Evolutionary conservation across 1,284 basidiomycete genomes (phyloP).

Genomic region (Trametes sp.): DNA sequence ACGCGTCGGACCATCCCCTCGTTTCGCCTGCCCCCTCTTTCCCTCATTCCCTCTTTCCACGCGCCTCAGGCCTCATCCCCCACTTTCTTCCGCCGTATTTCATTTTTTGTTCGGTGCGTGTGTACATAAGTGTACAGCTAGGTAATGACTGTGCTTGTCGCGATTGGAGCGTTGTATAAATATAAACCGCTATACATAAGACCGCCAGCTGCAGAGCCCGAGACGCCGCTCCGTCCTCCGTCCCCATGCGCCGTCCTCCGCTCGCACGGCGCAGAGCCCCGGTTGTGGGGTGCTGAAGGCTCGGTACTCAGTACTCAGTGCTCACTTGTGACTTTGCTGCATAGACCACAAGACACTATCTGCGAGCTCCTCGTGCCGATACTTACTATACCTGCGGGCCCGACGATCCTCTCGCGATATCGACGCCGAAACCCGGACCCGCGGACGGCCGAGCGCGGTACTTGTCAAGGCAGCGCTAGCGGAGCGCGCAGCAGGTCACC

Average conservation of each 20-base stretch:
- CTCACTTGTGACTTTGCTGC: no score
- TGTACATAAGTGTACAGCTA: constrained; percentile 30
- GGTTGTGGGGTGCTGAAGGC: no score
- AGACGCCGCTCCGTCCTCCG: not conserved
- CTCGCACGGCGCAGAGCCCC: no score
- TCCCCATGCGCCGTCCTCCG: not conserved
- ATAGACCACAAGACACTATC: no score
- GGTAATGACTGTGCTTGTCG: constrained; percentile 25
- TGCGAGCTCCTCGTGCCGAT: no score
- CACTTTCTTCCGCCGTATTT: not conserved
- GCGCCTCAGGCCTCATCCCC: no score
- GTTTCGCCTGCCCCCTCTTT: not conserved
- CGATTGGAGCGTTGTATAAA: constrained; percentile 23
- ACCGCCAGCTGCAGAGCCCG: not conserved
- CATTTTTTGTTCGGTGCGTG: not conserved
- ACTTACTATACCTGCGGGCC: not conserved
- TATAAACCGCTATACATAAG: constrained; percentile 7
- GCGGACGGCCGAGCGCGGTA: no score
- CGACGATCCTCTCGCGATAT: not conserved
- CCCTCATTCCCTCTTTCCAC: not conserved
- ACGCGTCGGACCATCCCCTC: constrained; percentile 4
- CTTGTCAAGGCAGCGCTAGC: no score
- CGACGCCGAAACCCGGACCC: no score
- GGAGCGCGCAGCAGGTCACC: constrained; percentile 1
- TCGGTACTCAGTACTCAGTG: no score